phyloP scores from a whole-genome alignment of 306 rosid species.

The Ceratonia siliqua region DNA sequence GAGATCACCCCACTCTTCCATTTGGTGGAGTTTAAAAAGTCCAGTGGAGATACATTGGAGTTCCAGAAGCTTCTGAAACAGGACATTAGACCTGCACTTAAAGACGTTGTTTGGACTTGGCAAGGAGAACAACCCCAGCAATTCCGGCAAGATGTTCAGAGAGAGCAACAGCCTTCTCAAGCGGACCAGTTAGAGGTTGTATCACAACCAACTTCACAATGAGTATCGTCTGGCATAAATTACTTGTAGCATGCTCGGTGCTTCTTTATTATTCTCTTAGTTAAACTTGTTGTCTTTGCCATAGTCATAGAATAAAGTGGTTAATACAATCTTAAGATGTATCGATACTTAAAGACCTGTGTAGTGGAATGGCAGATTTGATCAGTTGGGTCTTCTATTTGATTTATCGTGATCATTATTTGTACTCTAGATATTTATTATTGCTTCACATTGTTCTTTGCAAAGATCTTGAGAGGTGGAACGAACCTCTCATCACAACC shows the following conservation, averaged over 20 bases:
- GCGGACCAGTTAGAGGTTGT: slow-evolving; percentile 27
- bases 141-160: slow-evolving; percentile 39
- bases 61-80: slow-evolving; percentile 64
- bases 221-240: neutral
- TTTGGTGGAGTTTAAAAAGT: slow-evolving; percentile 76
- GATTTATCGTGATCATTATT: neutral
- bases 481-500: neutral
- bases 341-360: neutral
- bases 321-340: slow-evolving; percentile 6
- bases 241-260: slow-evolving; percentile 21
- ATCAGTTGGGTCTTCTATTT: slow-evolving; percentile 14
- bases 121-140: slow-evolving; percentile 72
- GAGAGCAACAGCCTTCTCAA: slow-evolving; percentile 41
- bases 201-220: slow-evolving; percentile 25
- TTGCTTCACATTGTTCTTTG: neutral
- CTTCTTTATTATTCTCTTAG: slow-evolving; percentile 1
- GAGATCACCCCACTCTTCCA: slow-evolving; percentile 79
- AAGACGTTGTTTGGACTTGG: slow-evolving; percentile 92
- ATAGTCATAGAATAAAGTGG: slow-evolving; percentile 10
- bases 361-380: slow-evolving; percentile 14
- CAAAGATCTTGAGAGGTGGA: neutral
- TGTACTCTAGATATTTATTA: neutral
- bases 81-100: slow-evolving; percentile 81
- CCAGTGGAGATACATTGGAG: slow-evolving; percentile 79
- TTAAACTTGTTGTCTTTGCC: neutral